Base-by-base conservation (phyloP, 495 filamentous ascomycete genomes). In the Hypoxylon subgilvum region DNA sequence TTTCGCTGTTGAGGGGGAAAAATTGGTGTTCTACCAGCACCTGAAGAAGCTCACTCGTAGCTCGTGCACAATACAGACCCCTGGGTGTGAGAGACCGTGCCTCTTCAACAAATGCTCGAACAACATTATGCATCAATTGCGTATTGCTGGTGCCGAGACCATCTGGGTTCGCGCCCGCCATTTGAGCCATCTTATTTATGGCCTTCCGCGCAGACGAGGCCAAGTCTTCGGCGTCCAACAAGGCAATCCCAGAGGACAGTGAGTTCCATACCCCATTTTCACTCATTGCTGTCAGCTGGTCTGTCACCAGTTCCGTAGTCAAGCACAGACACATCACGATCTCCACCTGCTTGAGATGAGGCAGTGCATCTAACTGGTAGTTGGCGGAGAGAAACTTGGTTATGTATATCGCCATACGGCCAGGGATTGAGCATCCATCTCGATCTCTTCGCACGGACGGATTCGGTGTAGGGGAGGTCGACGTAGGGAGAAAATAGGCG, bases 341-440 rank as follows among this genome's bases (percentile, higher is more conserved):
- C 17, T 80, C 75, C 6, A 69, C 57, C 39, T 68, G 72, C 10
- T 69, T 57, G 14, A 65, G 51, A 12, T 63, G 27, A 0, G 76
- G 69, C 0, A 78, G 22, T 0, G 60, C 40, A 7, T 70, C 35
- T 5, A 76, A 18, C 6, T 69, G 36, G 6, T 75, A 56, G 0
- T 64, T 66, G 7, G 67, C 62, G 0, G 63, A 69, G 10, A 93
- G 53, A 9, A 92, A 63, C 42, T 76, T 79, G 10, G 78, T 73
- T 0, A 82, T 80, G 70, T 89, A 96, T 35, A 83, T 70, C 13
- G 86, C 82, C 74, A 95, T 86, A 42, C 94, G 79, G 23, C 92
- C 82, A 13, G 89, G 84, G 46, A 82, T 75, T 1, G 91, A 91
- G 16, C 83, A 84, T 1, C 88, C 89, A 43, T 78, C 77, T 2